Evolutionary conservation across 805 yeast genomes (phyloP).

Genomic region (Nakazawaea wickerhamii): DNA sequence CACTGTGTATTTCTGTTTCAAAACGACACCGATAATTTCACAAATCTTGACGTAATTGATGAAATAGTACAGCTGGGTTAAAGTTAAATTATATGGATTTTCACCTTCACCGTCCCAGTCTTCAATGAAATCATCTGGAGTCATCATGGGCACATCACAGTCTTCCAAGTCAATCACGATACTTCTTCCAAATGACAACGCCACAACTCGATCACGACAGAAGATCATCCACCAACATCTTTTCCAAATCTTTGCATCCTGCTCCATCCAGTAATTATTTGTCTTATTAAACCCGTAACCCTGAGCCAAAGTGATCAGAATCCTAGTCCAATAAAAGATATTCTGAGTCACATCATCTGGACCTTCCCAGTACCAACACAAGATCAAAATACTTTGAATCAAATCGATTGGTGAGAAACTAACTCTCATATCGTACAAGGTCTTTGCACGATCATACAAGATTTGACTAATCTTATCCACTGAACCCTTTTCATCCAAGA

Average conservation of each 20-base stretch:
- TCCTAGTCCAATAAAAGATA: constrained; percentile 63
- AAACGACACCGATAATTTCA: constrained; percentile 64
- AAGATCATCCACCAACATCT: constrained; percentile 75
- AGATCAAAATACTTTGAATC: constrained; percentile 55
- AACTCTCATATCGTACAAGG: constrained; percentile 62
- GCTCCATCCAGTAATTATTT: constrained; percentile 16
- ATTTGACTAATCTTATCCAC: constrained; percentile 51
- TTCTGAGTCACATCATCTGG: constrained; percentile 65
- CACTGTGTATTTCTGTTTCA: constrained; percentile 65
- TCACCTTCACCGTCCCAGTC: constrained; percentile 36
- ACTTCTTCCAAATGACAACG: constrained; percentile 75
- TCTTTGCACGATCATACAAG: constrained; percentile 68
- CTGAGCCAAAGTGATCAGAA: constrained; percentile 67
- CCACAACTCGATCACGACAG: constrained; percentile 62
- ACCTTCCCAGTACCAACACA: constrained; percentile 71
- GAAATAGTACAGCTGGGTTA: constrained; percentile 48
- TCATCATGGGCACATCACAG: constrained; percentile 71
- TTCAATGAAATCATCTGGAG: constrained; percentile 58
- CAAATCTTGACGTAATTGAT: constrained; percentile 61
- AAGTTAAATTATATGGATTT: constrained; percentile 35
- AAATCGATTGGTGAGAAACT: constrained; percentile 60
- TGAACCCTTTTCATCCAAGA: constrained; percentile 39
- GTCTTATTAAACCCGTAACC: constrained; percentile 63
- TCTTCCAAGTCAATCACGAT: constrained; percentile 62
- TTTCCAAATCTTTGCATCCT: constrained; percentile 43